Base-by-base conservation (phyloP, 192 early-diverging fungal genomes). In the Podila clonocystis region DNA sequence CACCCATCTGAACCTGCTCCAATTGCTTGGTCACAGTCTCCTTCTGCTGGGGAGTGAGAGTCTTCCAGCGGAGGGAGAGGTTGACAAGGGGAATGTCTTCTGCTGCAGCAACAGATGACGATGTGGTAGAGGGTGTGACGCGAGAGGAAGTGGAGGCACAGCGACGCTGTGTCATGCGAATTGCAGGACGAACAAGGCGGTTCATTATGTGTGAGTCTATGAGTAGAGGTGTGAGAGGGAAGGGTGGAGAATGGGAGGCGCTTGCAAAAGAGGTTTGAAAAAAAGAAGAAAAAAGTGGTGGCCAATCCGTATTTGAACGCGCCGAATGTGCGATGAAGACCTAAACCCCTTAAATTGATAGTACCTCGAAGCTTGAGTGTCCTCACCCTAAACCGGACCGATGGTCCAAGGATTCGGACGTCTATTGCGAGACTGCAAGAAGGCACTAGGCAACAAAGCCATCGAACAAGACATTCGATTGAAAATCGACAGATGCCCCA, bases 1-100 rank as follows among this genome's bases (percentile, higher is more conserved):
- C 95, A 57, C 88, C 92, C 90, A 95, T 96, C 87, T 97, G 94
- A 65, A 88, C 87, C 80, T 93, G 94, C 64, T 86, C 86, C 30
- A 98, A 88, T 50, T 86, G 75, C 68, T 91, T 92, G 63, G 92
- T 85, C 60, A 97, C 89, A 62, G 92, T 89, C 71, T 85, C 87
- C 87, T 96, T 93, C 83, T 96, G 94, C 67, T 87, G 85, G 73
- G 82, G 67, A 75, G 91, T 82, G 75, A 88, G 73, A 73, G 89
- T 68, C 89, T 88, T 83, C 91, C 88, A 80, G 73, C 77, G 73
- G 76, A 77, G 65, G 50, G 84, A 73, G 41, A 88, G 58, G 78
- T 87, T 85, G 59, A 70, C 58, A 70, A 87, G 70, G 33, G 86
- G 58, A 58, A 82, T 66, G 58, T 65, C 65, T 31, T 70, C 69